Conservation (phyloP, 2,329 filamentous ascomycete genomes). For the Cladobotryum mycophilum region DNA sequence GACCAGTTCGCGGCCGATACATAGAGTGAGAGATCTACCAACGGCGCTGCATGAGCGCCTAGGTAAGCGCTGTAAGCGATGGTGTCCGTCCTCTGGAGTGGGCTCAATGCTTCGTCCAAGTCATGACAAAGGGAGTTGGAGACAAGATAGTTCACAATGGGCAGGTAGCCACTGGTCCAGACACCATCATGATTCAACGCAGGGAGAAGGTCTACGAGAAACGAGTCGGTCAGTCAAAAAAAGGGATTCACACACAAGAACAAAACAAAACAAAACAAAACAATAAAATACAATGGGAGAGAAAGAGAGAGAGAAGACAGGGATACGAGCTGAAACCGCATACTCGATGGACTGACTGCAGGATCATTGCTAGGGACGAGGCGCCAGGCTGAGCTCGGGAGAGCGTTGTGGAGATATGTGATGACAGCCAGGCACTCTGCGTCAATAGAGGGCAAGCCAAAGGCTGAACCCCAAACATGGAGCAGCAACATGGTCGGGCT, state of each 20-base stretch:
- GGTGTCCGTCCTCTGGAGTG: constrained; percentile 39
- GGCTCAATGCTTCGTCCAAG: constrained; percentile 35
- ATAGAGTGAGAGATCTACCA: constrained; percentile 83
- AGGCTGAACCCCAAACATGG: constrained; percentile 85
- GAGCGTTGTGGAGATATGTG: constrained; percentile 62
- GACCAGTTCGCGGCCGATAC: constrained; percentile 86
- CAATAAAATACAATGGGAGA: background rate
- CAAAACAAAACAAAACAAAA: constrained; percentile 3
- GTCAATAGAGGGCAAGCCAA: constrained; percentile 84
- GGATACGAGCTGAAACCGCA: constrained; percentile 24
- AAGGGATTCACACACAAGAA: background rate
- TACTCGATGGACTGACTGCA: constrained; percentile 64
- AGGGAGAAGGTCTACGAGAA: constrained; percentile 47
- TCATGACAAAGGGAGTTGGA: constrained; percentile 27
- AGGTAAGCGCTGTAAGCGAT: constrained; percentile 62
- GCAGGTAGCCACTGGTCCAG: constrained; percentile 55
- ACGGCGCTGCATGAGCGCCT: constrained; percentile 63
- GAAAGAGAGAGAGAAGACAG: constrained; percentile 4
- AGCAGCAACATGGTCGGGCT: constrained; percentile 48
- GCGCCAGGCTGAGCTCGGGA: constrained; percentile 57
- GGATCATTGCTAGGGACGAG: constrained; percentile 69
- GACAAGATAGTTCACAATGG: constrained; percentile 54
- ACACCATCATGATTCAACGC: constrained; percentile 44
- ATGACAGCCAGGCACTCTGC: constrained; percentile 82
- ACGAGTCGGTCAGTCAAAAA: constrained; percentile 17